phyloP scores from a whole-genome alignment of 2,329 filamentous ascomycete species.

The Beauveria scarabaeidicola region DNA sequence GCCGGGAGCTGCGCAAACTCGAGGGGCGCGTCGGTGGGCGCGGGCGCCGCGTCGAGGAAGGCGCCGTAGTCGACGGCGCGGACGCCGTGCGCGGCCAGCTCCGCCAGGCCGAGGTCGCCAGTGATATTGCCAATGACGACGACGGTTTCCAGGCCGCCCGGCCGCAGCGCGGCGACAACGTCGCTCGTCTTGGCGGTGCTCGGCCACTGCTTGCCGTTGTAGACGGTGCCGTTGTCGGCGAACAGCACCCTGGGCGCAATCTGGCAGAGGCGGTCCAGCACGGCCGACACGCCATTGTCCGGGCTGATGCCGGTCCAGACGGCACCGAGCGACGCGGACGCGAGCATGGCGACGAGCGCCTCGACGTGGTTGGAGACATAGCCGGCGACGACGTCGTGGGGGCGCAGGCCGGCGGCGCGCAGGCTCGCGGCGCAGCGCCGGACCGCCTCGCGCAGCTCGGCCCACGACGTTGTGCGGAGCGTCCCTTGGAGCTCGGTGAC shows the following conservation, averaged over 20 bases:
- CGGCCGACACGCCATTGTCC: conserved; percentile 84
- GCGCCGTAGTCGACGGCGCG: conserved; percentile 34
- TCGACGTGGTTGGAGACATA: conserved; percentile 88
- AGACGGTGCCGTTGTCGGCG: conserved; percentile 78
- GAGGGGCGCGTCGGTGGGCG: conserved; percentile 35
- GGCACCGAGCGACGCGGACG: conserved; percentile 71
- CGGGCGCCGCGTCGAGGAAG: conserved; percentile 35
- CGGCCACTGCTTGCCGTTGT: conserved; percentile 87
- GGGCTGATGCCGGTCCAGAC: conserved; percentile 92
- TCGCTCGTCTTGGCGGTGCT: conserved; percentile 70
- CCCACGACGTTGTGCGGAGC: conserved; percentile 57
- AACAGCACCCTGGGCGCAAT: conserved; percentile 78
- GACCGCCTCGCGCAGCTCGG: conserved; percentile 68
- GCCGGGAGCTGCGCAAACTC: conserved; percentile 71
- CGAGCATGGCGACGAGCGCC: conserved; percentile 80
- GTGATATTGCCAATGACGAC: conserved; percentile 65
- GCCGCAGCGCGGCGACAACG: conserved; percentile 56
- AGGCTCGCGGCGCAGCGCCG: conserved; percentile 64
- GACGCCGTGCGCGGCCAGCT: conserved; percentile 31
- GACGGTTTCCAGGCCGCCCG: conserved; percentile 55
- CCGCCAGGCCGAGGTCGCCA: conserved; percentile 33
- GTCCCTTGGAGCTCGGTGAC: conserved; percentile 65
- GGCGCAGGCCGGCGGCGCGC: conserved; percentile 51
- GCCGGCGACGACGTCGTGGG: conserved; percentile 52
- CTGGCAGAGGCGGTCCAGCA: conserved; percentile 78